phyloP scores from a whole-genome alignment of 805 yeast species.

The Scheffersomyces spartinae region DNA sequence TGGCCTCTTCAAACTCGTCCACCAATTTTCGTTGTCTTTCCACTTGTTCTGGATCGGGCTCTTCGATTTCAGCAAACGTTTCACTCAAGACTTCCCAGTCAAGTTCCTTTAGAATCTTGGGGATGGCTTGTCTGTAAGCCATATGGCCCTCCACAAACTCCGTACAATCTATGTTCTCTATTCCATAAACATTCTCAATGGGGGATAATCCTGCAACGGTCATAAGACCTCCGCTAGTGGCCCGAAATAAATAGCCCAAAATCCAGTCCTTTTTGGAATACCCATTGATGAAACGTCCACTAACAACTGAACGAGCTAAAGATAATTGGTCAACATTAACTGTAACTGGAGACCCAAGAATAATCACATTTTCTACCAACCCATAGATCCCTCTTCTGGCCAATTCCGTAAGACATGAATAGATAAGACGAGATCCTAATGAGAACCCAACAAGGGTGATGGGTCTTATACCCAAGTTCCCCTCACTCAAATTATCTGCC shows the following conservation, averaged over 20 bases:
- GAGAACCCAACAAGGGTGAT: slow-evolving; percentile 89
- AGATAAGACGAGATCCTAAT: slow-evolving; percentile 83
- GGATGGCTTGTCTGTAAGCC: slow-evolving; percentile 94
- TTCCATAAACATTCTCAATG: slow-evolving; percentile 44
- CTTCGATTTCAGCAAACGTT: slow-evolving; percentile 91
- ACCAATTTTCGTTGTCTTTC: slow-evolving; percentile 77
- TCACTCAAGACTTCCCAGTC: slow-evolving; percentile 82
- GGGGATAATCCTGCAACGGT: slow-evolving; percentile 87
- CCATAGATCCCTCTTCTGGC: slow-evolving; percentile 83
- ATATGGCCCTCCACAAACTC: slow-evolving; percentile 87
- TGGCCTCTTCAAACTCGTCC: slow-evolving; percentile 78
- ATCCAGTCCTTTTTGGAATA: slow-evolving; percentile 93
- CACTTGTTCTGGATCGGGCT: slow-evolving; percentile 81
- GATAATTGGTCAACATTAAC: slow-evolving; percentile 68
- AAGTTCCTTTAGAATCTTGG: slow-evolving; percentile 53
- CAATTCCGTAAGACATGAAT: slow-evolving; percentile 78
- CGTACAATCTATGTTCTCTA: slow-evolving; percentile 84
- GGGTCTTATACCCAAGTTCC: slow-evolving; percentile 88
- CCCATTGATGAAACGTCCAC: slow-evolving; percentile 85
- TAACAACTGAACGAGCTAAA: slow-evolving; percentile 72
- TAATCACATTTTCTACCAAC: slow-evolving; percentile 72
- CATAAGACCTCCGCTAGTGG: slow-evolving; percentile 88
- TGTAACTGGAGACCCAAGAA: slow-evolving; percentile 85
- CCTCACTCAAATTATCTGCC: slow-evolving; percentile 81
- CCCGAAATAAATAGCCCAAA: slow-evolving; percentile 86